Conservation (phyloP, 73 alveolate genomes). For the Paramecium biaurelia region DNA sequence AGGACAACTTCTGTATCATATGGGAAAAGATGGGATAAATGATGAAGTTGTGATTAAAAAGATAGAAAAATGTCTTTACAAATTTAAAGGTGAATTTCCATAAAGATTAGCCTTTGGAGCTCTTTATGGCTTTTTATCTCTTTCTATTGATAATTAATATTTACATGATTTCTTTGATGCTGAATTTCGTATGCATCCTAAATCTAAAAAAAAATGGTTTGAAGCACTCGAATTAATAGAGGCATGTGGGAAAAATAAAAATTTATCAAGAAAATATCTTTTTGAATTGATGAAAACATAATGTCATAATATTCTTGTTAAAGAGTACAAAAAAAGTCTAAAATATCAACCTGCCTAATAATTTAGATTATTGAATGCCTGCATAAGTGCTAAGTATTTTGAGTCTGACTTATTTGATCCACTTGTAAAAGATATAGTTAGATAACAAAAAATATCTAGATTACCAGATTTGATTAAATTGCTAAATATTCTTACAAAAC, state of each 20-base stretch:
- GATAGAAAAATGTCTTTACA: constrained; percentile 21
- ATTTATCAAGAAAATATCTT: neutral
- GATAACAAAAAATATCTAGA: neutral
- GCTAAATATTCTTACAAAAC: neutral
- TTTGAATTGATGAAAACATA: neutral
- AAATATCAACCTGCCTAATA: neutral
- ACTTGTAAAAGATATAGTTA: neutral
- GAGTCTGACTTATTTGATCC: constrained; percentile 25
- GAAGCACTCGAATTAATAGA: constrained; percentile 9
- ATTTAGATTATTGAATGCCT: neutral
- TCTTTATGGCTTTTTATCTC: neutral
- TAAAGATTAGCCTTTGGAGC: constrained; percentile 42
- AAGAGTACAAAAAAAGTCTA: neutral
- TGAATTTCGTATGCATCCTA: neutral
- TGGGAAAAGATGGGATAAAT: constrained; percentile 3
- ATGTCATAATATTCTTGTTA: neutral
- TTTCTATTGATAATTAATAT: neutral
- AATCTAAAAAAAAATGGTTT: neutral
- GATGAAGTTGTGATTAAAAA: constrained; percentile 1
- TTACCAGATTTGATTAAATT: neutral
- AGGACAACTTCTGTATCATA: neutral
- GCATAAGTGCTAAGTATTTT: constrained; percentile 22
- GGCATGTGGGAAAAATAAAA: constrained; percentile 32
- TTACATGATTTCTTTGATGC: constrained; percentile 19
- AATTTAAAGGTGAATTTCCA: constrained; percentile 25